phyloP scores from a whole-genome alignment of 2,329 filamentous ascomycete genomes.

The Fusarium sp. region DNA sequence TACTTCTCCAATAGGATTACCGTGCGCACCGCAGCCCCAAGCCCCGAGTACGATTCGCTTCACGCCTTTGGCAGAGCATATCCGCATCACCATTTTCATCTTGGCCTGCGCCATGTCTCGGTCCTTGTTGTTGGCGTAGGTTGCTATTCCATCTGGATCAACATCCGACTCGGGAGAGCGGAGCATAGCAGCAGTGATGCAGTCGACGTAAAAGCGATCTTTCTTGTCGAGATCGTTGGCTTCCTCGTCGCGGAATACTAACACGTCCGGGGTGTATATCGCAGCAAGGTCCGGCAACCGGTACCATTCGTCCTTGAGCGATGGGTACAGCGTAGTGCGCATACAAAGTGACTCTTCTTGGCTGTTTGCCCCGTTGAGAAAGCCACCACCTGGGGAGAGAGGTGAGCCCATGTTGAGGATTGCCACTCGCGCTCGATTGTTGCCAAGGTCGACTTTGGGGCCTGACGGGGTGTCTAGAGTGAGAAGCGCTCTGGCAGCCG shows the following conservation, averaged over 20 bases:
- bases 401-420: conserved; percentile 73
- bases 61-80: conserved; percentile 56
- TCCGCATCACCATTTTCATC: conserved; percentile 66
- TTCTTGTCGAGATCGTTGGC: conserved; percentile 51
- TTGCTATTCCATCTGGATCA: conserved; percentile 43
- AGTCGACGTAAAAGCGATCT: conserved; percentile 68
- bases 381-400: conserved; percentile 67
- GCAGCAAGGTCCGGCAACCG: conserved; percentile 66
- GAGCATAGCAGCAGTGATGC: conserved; percentile 66
- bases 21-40: conserved; percentile 72
- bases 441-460: conserved; percentile 10
- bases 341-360: conserved; percentile 71
- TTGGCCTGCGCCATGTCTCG: conserved; percentile 61
- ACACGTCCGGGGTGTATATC: conserved; percentile 65
- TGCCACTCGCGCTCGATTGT: conserved; percentile 51
- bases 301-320: conserved; percentile 66
- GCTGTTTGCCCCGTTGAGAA: conserved; percentile 65
- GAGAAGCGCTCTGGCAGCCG: conserved; percentile 53
- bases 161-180: conserved; percentile 63
- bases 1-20: conserved; percentile 67
- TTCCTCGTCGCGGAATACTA: conserved; percentile 61
- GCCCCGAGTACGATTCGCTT: conserved; percentile 66
- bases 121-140: conserved; percentile 58
- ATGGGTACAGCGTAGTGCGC: conserved; percentile 67
- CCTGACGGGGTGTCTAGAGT: background rate